Base-by-base conservation (phyloP, 1,139 yeast species). In the Protomyces pachydermus region DNA sequence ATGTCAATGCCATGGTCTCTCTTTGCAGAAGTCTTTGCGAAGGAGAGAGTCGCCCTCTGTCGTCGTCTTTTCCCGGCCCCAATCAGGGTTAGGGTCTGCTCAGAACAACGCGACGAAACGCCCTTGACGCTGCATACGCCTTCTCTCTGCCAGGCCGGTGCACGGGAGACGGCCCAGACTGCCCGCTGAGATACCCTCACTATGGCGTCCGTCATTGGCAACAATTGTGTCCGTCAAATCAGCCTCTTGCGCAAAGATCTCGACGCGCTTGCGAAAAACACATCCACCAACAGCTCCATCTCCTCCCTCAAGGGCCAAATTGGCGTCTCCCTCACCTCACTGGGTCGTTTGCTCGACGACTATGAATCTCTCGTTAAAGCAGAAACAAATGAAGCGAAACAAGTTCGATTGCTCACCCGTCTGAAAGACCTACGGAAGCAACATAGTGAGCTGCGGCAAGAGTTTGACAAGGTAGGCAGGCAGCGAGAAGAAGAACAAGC, bases 201-300 rank as follows among this genome's bases (percentile, higher is more conserved):
- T 12, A 58, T 58, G 62, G 62, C 62, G 1, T 50, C 62, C 14
- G 54, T 55, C 14, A 55, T 55, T 12, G 62, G 62, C 34, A 58
- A 58, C 23, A 58, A 51, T 35, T 58, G 62, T n/a, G 56, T 58
- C 48, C 51, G 52, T 56, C 62, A 58, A 25, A 45, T 58, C 23
- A 39, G 56, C 14, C 39, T 52, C 16, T 28, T 58, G 16, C 51
- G 62, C 10, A 58, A 42, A 34, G 62, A 58, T 34, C 38, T 58
- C 34, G 62, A 58, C 18, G 52, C 53, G 42, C 54, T 58, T 18
- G 42, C 56, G 16, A 39, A 39, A 18, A 39, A 52, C 53, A 14
- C 9, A 38, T 16, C 62, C 34, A 38, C 25, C 1, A 39, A 52
- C 10, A 8, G 23, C 8, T 37, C 42, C 16, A 12, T 14, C 16